Conservation (phyloP, 2,329 filamentous ascomycete genomes). For the Drechslerella stenobrocha region DNA sequence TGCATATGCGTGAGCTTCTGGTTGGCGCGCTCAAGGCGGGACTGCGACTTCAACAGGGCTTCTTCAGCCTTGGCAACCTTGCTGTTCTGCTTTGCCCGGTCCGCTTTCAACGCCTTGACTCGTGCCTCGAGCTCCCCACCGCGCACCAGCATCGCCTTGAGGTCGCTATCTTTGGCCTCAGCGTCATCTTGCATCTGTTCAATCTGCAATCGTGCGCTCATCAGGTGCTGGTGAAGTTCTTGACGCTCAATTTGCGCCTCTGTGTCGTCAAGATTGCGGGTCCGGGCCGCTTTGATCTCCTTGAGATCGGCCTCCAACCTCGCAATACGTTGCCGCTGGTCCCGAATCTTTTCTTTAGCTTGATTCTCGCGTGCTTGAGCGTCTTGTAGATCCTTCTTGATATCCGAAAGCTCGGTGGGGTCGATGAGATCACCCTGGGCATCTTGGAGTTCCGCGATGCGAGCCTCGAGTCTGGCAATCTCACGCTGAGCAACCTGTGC, state of each 20-base stretch:
- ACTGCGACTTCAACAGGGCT: slow-evolving; percentile 48
- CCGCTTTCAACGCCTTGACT: slow-evolving; percentile 50
- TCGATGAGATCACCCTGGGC: slow-evolving; percentile 59
- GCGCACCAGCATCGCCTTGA: slow-evolving; percentile 53
- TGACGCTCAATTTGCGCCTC: slow-evolving; percentile 58
- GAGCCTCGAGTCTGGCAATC: slow-evolving; percentile 67
- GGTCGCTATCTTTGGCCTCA: slow-evolving; percentile 50
- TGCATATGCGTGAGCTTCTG: slow-evolving; percentile 53
- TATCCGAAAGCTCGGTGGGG: slow-evolving; percentile 62
- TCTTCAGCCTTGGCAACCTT: slow-evolving; percentile 48
- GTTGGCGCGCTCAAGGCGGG: slow-evolving; percentile 51
- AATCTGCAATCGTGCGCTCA: slow-evolving; percentile 57
- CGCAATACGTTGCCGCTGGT: slow-evolving; percentile 67
- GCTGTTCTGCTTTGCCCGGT: slow-evolving; percentile 49
- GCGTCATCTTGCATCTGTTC: slow-evolving; percentile 55
- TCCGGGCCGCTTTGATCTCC: slow-evolving; percentile 60
- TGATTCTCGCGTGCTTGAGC: slow-evolving; percentile 69
- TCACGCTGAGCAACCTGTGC: slow-evolving; percentile 65
- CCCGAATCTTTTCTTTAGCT: slow-evolving; percentile 66
- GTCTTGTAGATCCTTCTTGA: slow-evolving; percentile 63
- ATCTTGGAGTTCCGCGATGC: slow-evolving; percentile 63
- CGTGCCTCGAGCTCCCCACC: slow-evolving; percentile 55
- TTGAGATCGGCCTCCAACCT: slow-evolving; percentile 71
- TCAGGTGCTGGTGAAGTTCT: slow-evolving; percentile 56
- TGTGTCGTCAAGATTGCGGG: slow-evolving; percentile 55